phyloP scores from a whole-genome alignment of 1,139 yeast genomes.

The Saccharomycopsis phalli region DNA sequence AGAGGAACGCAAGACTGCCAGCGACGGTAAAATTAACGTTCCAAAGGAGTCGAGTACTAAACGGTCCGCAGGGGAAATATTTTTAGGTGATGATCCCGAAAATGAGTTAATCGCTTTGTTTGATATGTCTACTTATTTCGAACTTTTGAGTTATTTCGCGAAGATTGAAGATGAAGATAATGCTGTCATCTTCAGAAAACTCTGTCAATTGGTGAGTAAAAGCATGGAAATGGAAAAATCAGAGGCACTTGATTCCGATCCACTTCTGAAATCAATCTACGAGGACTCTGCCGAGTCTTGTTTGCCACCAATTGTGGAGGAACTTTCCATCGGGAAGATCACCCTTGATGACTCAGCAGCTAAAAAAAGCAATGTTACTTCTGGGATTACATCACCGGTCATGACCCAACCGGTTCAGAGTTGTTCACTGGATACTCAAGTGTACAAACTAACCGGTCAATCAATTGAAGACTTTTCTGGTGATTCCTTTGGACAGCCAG shows the following conservation, averaged over 20 bases:
- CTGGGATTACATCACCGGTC: background rate
- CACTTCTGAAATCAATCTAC: background rate
- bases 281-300: background rate
- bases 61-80: background rate
- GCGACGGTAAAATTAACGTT: constrained; percentile 2
- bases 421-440: background rate
- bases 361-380: too few relatives aligned
- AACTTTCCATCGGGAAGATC: too few relatives aligned
- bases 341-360: too few relatives aligned
- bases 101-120: constrained; percentile 1
- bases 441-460: background rate
- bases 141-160: too few relatives aligned
- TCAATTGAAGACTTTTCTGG: background rate
- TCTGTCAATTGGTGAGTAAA: background rate
- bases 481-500: background rate
- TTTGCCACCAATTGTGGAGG: background rate
- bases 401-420: background rate
- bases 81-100: constrained; percentile 1
- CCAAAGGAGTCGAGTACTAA: background rate
- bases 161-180: background rate
- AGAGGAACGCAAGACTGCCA: background rate
- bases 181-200: background rate
- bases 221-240: background rate
- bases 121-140: constrained; percentile 8
- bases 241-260: background rate